phyloP scores from a whole-genome alignment of 306 rosid species.

The Lablab purpureus region DNA sequence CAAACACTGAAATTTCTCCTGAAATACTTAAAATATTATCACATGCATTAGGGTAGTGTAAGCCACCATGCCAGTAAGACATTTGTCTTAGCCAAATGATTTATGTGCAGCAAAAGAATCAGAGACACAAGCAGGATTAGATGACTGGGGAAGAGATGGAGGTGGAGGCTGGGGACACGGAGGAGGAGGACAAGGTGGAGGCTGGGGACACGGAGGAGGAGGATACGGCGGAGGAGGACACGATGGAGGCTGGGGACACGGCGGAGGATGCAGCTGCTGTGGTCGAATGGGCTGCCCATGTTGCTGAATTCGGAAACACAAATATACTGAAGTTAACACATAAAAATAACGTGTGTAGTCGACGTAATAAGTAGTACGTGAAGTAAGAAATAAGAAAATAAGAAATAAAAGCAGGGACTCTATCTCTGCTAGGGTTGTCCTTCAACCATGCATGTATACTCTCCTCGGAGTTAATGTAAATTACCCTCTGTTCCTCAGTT shows the following conservation, averaged over 20 bases:
- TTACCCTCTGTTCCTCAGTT: no score
- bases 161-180: no score
- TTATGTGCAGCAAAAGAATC: constrained; percentile 9
- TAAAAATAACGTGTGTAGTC: neutral
- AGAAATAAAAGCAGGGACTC: constrained; percentile 17
- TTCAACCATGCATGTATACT: neutral
- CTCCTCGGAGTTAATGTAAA: neutral
- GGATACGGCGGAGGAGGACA: no score
- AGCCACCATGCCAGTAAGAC: no score
- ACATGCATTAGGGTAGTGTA: neutral
- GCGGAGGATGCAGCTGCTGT: neutral
- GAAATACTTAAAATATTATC: neutral
- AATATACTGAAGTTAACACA: neutral
- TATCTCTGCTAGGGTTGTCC: neutral
- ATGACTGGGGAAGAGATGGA: no score
- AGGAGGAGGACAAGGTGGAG: no score
- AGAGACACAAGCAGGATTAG: neutral
- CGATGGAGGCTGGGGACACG: neutral
- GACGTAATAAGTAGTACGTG: neutral
- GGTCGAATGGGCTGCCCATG: neutral
- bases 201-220: no score
- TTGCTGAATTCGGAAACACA: neutral
- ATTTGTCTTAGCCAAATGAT: no score
- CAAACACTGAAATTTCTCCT: neutral
- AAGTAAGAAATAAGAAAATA: neutral